Base-by-base conservation (phyloP, 2,329 filamentous ascomycete species). In the Calonectria pauciramosa region DNA sequence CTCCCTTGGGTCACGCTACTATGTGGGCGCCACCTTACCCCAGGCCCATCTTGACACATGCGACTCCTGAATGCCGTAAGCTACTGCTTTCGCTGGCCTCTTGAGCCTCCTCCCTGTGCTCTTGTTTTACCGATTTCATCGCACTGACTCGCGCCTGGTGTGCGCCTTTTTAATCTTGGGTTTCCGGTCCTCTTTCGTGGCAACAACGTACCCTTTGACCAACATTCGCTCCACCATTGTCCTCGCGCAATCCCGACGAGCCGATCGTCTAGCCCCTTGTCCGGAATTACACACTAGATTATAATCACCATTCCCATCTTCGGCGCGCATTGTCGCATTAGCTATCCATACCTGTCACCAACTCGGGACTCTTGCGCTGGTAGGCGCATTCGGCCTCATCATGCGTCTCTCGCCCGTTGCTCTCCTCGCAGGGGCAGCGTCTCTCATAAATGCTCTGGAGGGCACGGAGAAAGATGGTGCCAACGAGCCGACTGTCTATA, bases 401-500 rank as follows among this genome's bases (percentile, higher is more conserved):
- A 86, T 86, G 84, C 83, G 82, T 80, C 72, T 82, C 72, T 82
- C 79, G n/a, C 74, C 81, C 26, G 82, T 89, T 74, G 83, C 90
- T 78, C 82, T 91, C 67, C 83, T 91, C 73, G 86, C 88, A 60
- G 86, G 86, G 66, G 82, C 84, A 63, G 86, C 86, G 47, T 83
- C 84, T 67, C 72, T 83, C 44, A 79, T 73, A 59, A 70, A 75
- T 68, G 81, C 82, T 51, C 84, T 87, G 60, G 51, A 72, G 23
- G 36, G 74, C 34, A 34, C 60, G 8, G 54, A 44, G 4, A 84
- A 83, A 13, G 86, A 85, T 47, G 83, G 86, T 9, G 52, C 56
- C 9, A 41, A 81, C 82, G 65, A 81, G 80, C 80, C 84, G 75
- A 94, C 93, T 36, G 87, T 86, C 51, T 95, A 95, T 86, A 93